phyloP scores from a whole-genome alignment of 2,329 filamentous ascomycete genomes.

The Paracoccidioides brasiliensis region DNA sequence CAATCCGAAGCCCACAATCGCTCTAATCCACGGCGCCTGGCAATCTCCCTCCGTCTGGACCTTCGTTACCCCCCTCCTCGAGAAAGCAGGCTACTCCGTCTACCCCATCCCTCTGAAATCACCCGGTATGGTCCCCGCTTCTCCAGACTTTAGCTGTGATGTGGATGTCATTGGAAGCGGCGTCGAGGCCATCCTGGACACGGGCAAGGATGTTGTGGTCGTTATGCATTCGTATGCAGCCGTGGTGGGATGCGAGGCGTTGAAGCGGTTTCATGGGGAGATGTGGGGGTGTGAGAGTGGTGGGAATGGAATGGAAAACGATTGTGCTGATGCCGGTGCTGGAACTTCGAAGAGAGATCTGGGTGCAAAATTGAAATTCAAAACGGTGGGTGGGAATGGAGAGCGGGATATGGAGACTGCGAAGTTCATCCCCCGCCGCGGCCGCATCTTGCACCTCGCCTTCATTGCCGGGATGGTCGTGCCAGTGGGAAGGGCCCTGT shows the following conservation, averaged over 20 bases:
- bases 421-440: neutral
- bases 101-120: constrained; percentile 5
- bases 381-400: neutral
- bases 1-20: constrained; percentile 14
- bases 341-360: neutral
- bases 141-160: constrained; percentile 6
- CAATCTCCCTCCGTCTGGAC: constrained; percentile 7
- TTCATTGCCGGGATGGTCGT: constrained; percentile 5
- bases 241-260: constrained; percentile 10
- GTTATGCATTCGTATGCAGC: constrained; percentile 13
- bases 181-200: constrained; percentile 10
- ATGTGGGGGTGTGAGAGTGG: neutral
- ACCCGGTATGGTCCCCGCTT: neutral
- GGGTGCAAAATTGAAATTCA: neutral
- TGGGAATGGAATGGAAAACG: neutral
- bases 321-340: neutral
- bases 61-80: constrained; percentile 4
- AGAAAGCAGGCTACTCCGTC: constrained; percentile 6
- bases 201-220: constrained; percentile 10
- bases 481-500: neutral
- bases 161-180: constrained; percentile 5
- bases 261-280: constrained; percentile 7
- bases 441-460: constrained; percentile 5
- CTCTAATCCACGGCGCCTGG: constrained; percentile 9
- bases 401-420: neutral